Evolutionary conservation across 441 rosid species (phyloP).

Genomic region (Croton setiger): DNA sequence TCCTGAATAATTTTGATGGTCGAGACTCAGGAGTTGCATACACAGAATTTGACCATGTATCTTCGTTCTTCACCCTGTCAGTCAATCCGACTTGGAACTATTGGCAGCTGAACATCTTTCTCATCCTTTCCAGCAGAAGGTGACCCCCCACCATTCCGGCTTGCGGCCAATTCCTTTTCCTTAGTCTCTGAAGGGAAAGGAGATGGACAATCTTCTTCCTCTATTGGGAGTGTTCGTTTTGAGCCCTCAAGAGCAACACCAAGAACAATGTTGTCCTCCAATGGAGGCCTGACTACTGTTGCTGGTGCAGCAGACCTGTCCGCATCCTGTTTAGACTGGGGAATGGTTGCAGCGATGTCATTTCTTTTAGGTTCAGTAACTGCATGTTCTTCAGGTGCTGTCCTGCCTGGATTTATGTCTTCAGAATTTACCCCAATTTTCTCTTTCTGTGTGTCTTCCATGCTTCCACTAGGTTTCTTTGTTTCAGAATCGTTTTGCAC

Average conservation of each 20-base stretch:
- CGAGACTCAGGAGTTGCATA: not conserved
- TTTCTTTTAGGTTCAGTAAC: constrained; percentile 23
- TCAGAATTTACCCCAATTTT: constrained; percentile 14
- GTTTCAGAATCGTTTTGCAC: constrained; percentile 27
- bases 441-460: constrained; percentile 25
- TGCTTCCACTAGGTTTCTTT: constrained; percentile 26
- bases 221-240: constrained; percentile 81
- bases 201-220: constrained; percentile 50
- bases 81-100: constrained; percentile 27
- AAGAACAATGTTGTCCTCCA: constrained; percentile 85
- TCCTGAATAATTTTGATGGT: constrained; percentile 5
- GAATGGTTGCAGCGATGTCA: constrained; percentile 16
- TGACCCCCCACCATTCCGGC: constrained; percentile 35
- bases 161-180: constrained; percentile 60
- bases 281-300: constrained; percentile 35
- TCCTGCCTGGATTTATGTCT: constrained; percentile 5
- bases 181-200: constrained; percentile 38
- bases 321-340: constrained; percentile 42
- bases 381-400: constrained; percentile 22
- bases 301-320: constrained; percentile 32
- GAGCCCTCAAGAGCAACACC: constrained; percentile 90
- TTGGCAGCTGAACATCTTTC: constrained; percentile 41
- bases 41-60: not conserved
- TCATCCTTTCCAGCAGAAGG: constrained; percentile 30
- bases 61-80: not conserved